Base-by-base conservation (phyloP, 2,329 filamentous ascomycete genomes). In the Curvularia sp. region DNA sequence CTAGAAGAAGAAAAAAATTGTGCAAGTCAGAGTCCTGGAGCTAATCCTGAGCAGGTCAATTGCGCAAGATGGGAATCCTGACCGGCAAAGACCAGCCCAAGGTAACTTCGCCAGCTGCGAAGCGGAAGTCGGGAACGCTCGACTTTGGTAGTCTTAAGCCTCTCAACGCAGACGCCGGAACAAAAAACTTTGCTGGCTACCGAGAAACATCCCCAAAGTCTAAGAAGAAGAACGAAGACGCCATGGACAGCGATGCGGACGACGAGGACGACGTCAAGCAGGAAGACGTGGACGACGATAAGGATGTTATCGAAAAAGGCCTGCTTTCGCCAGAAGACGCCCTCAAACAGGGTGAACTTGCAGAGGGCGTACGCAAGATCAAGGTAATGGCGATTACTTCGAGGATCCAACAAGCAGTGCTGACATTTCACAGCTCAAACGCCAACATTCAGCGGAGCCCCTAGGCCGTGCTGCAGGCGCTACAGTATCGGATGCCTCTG, bases 31-130 rank as follows among this genome's bases (percentile, higher is more conserved):
- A 10, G n/a, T 13, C 28, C 19, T 19, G 45, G 5, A 57, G 32
- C 68, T 70, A 67, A 63, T 45, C 53, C 15, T 25, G 39, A 53
- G 8, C 15, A 96, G 93, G 92, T 51, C 95, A 99, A 88, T 83
- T 99, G 49, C 89, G 93, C 73, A 99, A 98, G 79, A 97, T 99
- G 89, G 94, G 94, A 36, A 92, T 99, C 36, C 79, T 96, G 28
- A 84, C 88, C 42, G 83, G 88, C 8, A 77, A 86, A 4, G 94
- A 93, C 74, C 78, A 84, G 13, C 80, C 80, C 54, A 77, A 86
- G 21, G 49, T 68, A 13, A 86, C 89, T 55, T 82, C 86, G 13
- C 85, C 86, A 0, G 82, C 87, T 0, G 82, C 82, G 38, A 96
- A 96, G 78, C 86, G 93, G 69, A 89, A 92, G 68, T 96, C 93